Conservation (phyloP, 164 flowering plant genomes). For the Nymphaea thermarum region DNA sequence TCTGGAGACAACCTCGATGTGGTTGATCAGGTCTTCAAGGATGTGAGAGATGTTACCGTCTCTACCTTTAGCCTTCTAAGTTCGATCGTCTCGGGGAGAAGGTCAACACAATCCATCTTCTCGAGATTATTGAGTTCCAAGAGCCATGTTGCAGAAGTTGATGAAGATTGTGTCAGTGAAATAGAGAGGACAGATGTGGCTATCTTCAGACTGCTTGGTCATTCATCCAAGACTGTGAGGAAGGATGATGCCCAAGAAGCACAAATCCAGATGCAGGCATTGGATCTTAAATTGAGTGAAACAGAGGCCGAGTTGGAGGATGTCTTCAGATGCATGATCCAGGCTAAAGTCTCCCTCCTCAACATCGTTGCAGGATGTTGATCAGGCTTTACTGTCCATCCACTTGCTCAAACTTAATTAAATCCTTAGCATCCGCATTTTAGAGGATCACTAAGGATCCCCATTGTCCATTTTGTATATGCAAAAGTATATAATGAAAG, state of each 20-base stretch:
- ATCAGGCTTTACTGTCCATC: not conserved
- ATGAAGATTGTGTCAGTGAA: constrained; percentile 16
- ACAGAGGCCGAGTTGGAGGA: constrained; percentile 39
- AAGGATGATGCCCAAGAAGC: constrained; percentile 14
- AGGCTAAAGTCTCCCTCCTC: constrained; percentile 48
- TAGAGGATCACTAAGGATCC: not conserved
- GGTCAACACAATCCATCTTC: constrained; percentile 19
- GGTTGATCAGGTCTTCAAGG: constrained; percentile 20
- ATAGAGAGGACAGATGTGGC: constrained; percentile 21
- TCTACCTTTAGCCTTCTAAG: constrained; percentile 24
- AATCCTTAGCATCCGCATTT: not conserved
- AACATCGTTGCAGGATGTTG: not conserved
- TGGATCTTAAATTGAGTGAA: constrained; percentile 30
- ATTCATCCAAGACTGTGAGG: constrained; percentile 11
- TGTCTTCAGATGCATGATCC: constrained; percentile 40
- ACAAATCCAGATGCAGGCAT: constrained; percentile 30
- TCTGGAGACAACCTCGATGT: constrained; percentile 2
- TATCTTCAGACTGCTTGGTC: constrained; percentile 4
- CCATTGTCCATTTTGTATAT: too few species aligned
- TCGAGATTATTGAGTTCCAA: constrained; percentile 20
- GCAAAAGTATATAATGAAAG: too few species aligned
- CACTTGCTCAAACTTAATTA: not conserved
- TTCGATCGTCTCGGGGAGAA: constrained; percentile 16
- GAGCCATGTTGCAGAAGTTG: constrained; percentile 9
- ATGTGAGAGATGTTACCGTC: constrained; percentile 17